These are phyloP conservation scores for Cladosporium sp. DNA, from an alignment of 2,329 filamentous ascomycete genomes.

Conservation along the genomic window DNA sequence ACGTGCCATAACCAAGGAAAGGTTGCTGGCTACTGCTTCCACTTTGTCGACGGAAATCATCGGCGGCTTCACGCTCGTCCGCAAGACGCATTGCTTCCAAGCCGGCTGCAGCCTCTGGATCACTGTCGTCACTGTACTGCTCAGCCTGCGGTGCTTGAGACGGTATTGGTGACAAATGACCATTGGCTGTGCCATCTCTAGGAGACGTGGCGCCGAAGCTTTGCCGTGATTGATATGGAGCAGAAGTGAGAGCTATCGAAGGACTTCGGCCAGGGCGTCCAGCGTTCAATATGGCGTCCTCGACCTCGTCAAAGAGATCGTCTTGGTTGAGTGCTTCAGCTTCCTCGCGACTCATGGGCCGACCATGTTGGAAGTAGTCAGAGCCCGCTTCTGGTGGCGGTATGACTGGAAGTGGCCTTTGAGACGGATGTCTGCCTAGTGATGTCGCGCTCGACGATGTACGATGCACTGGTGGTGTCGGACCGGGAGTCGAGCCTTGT, in stretches of 20 bases:
- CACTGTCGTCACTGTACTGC: constrained; percentile 70
- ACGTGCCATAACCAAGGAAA: constrained; percentile 49
- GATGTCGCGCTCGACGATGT: constrained; percentile 47
- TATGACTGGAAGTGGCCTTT: constrained; percentile 60
- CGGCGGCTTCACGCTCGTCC: constrained; percentile 70
- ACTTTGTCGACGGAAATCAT: constrained; percentile 60
- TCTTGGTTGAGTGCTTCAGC: constrained; percentile 48
- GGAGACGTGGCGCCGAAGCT: constrained; percentile 12
- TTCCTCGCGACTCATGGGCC: constrained; percentile 25
- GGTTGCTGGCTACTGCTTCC: constrained; percentile 50
- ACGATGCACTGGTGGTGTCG: constrained; percentile 49
- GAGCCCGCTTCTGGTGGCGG: constrained; percentile 44
- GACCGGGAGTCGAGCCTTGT: constrained; percentile 51
- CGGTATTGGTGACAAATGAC: constrained; percentile 46
- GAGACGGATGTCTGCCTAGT: constrained; percentile 56
- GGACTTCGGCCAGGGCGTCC: constrained; percentile 34
- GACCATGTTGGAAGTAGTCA: constrained; percentile 38
- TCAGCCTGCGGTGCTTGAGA: constrained; percentile 48
- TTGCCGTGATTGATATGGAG: constrained; percentile 28
- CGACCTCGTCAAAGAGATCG: constrained; percentile 59
- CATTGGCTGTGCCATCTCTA: constrained; percentile 40
- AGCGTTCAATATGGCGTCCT: constrained; percentile 51
- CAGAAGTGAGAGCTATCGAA: constrained; percentile 40
- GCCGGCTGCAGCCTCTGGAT: constrained; percentile 83
- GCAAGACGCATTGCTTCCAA: constrained; percentile 81